Conservation (phyloP, 371 early-diverging fungal genomes). For the Caulochytrium protostelioides region DNA sequence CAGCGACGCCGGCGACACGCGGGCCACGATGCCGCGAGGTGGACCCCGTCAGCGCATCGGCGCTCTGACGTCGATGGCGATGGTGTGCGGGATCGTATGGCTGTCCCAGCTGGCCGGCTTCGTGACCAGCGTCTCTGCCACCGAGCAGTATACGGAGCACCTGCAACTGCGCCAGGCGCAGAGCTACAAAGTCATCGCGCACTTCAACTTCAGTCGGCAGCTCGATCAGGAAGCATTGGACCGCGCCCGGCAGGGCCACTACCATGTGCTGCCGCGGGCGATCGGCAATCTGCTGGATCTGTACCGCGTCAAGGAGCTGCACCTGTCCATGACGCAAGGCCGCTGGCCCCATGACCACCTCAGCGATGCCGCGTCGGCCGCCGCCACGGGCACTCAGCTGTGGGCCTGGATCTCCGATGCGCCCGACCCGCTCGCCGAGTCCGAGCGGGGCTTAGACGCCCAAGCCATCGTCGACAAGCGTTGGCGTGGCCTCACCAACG, state of each 20-base stretch:
- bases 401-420: constrained; percentile 46
- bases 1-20: no score
- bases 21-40: no score
- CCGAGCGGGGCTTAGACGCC: no score
- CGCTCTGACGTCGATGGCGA: no score
- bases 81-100: no score
- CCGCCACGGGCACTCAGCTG: constrained; percentile 53
- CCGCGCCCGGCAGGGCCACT: constrained; percentile 2
- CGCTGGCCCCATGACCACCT: constrained; percentile 59
- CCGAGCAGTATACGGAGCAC: constrained; percentile 3
- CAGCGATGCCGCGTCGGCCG: constrained; percentile 40
- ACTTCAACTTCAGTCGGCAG: constrained; percentile 44
- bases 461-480: constrained; percentile 29
- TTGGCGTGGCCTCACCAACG: constrained; percentile 76
- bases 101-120: no score
- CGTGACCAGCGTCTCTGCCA: no score
- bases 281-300: constrained; percentile 61
- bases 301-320: constrained; percentile 50
- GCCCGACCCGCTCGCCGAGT: no score
- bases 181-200: constrained; percentile 52
- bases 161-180: constrained; percentile 8
- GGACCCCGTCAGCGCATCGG: no score
- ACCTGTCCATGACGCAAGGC: constrained; percentile 75
- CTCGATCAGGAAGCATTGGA: neutral
- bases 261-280: constrained; percentile 25